Base-by-base conservation (phyloP, 106 monocot genomes). In the Ottelia alismoides region DNA sequence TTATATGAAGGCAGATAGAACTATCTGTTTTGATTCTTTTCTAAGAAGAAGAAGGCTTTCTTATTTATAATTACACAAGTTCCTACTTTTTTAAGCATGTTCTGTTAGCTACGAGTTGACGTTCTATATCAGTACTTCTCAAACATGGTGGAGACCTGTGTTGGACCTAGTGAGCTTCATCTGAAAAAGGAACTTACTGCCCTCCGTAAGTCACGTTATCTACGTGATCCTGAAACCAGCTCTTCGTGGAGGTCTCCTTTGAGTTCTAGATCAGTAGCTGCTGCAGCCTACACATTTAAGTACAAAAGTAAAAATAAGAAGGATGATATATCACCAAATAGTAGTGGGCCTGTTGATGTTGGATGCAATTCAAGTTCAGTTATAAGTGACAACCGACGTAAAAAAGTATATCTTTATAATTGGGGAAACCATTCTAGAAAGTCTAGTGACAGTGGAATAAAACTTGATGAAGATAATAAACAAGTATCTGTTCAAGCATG, bases 221-320 rank as follows among this genome's bases (percentile, higher is more conserved):
- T 96, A 28, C 85, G 82, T 20, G 96, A 96, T 35, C 96, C 96
- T 27, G 85, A 82, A 71, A 96, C 89, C 40, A 79, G 88, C 56
- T 89, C 96, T 27, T 89, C 84, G 26, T 88, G 79, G 75, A 84
- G 85, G 51, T 89, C 96, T 40, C 80, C 78, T 61, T 65, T 89
- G 56, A 82, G 72, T 58, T 82, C 79, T n/a, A 74, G 70, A 45
- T 85, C 88, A 54, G 31, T 72, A 53, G 62, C 50, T 70, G 64
- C 63, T 45, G 27, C 56, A 55, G 22, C 57, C 62, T 74, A 55
- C 53, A 51, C 30, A 30, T 48, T 72, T 20, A 67, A 53, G 18
- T 27, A 24, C 55, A 65, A 45, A 31, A 74, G 72, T 74, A 64
- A 54, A 16, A 28, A 25, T 68, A 48, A 44, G 31, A 35, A 22